Base-by-base conservation (phyloP, 768 basidiomycete species). In the Leccinum disarticulatum region DNA sequence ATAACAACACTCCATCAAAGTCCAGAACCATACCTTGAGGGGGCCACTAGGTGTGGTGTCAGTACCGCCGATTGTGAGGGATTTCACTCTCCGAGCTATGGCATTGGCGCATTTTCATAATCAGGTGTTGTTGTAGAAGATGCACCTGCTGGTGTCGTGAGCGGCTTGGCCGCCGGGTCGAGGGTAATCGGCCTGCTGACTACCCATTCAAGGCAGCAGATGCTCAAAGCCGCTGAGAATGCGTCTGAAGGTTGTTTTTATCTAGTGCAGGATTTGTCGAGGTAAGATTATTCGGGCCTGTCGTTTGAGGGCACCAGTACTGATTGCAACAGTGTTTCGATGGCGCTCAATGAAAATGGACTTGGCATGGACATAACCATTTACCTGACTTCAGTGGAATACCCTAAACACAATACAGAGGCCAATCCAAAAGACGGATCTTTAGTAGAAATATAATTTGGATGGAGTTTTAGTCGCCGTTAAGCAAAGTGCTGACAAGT, bases 11-110 rank as follows among this genome's bases (percentile, higher is more conserved):
- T 27, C 30, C 53, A 8, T 47, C 30, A 2, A 55, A 86, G 87
- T 67, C 94, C 95, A 10, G 95, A 95, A 65, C 95, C 95, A 1
- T 98, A 96, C 76, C 77, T 97, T 38, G 82, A 89, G 47, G 95
- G 94, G 10, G 93, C 95, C 22, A 76, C 87, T 70, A 79, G 79
- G 60, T 87, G 88, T 64, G 82, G 83, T 2, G 84, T 88, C 22
- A 79, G 83, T 49, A 83, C 88, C 13, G 52, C 50, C 17, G 59
- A 65, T 22, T 71, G 67, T 73, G 54, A 68, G 71, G 47, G 14
- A 19, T 49, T 43, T n/a, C 35, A 41, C 25, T 38, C 33, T 51
- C 14, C 38, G 51, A 41, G 9, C n/a, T n/a, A 38, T 46, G 17
- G 13, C 38, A 19, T 25, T 17, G 14, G 30, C 55, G n/a, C 35